phyloP scores from a whole-genome alignment of 2,329 filamentous ascomycete genomes.

The Diaporthe sp. region DNA sequence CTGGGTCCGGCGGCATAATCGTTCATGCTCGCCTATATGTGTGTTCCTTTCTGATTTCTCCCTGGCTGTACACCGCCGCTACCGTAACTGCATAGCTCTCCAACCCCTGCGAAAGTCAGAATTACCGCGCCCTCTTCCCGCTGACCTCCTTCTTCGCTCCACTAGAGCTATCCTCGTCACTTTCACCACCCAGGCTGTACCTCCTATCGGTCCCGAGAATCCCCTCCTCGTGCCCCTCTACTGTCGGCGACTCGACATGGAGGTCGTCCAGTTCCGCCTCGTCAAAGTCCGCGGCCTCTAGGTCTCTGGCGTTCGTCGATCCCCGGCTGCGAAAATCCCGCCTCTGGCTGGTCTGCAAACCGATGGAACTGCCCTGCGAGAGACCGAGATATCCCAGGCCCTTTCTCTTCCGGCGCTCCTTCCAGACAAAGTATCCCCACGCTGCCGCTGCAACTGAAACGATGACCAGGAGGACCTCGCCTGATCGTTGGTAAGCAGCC shows the following conservation, averaged over 20 bases:
- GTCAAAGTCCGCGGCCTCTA: slow-evolving; percentile 76
- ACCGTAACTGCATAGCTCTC: background rate
- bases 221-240: slow-evolving; percentile 49
- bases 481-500: slow-evolving; percentile 89
- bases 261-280: slow-evolving; percentile 76
- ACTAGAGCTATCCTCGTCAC: slow-evolving; percentile 63
- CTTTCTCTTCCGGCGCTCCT: slow-evolving; percentile 68
- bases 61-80: background rate
- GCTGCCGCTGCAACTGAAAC: slow-evolving; percentile 79
- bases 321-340: slow-evolving; percentile 61
- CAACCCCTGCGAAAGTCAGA: background rate
- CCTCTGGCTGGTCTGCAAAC: slow-evolving; percentile 54
- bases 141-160: slow-evolving; percentile 46
- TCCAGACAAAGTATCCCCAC: slow-evolving; percentile 83
- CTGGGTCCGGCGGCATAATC: background rate
- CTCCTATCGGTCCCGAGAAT: slow-evolving; percentile 56
- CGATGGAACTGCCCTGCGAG: slow-evolving; percentile 49
- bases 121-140: slow-evolving; percentile 29
- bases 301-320: slow-evolving; percentile 58
- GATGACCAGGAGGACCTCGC: slow-evolving; percentile 86
- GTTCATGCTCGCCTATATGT: slow-evolving; percentile 2
- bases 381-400: slow-evolving; percentile 66
- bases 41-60: background rate
- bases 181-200: slow-evolving; percentile 71
- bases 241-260: slow-evolving; percentile 64